These are phyloP conservation scores for Uncinocarpus reesii DNA, from an alignment of 2,329 filamentous ascomycete genomes.

Conservation along the genomic window DNA sequence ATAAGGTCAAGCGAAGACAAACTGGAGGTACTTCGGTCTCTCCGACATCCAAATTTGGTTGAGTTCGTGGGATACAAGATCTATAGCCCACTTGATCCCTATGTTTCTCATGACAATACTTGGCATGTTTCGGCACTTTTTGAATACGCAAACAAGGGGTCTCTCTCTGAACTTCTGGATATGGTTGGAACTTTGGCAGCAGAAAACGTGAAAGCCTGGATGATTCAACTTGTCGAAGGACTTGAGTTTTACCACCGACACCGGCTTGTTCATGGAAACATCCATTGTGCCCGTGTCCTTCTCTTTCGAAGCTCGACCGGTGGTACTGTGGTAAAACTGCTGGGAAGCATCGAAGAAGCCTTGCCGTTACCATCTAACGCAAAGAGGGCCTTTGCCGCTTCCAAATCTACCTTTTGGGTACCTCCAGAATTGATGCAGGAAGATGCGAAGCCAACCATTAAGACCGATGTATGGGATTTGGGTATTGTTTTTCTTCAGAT, in stretches of 20 bases:
- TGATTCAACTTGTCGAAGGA: slow-evolving; percentile 81
- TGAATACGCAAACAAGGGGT: slow-evolving; percentile 70
- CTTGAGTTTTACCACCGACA: slow-evolving; percentile 78
- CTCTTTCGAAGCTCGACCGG: slow-evolving; percentile 60
- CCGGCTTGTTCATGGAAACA: slow-evolving; percentile 71
- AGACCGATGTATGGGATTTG: slow-evolving; percentile 92
- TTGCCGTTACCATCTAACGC: slow-evolving; percentile 40
- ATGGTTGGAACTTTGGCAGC: slow-evolving; percentile 64
- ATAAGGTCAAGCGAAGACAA: slow-evolving; percentile 66
- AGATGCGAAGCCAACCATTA: slow-evolving; percentile 48
- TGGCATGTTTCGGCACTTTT: slow-evolving; percentile 70
- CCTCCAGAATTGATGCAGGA: slow-evolving; percentile 64
- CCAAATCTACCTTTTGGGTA: slow-evolving; percentile 72
- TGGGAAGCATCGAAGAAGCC: slow-evolving; percentile 41
- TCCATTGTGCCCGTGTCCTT: slow-evolving; percentile 71
- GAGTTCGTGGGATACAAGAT: slow-evolving; percentile 78
- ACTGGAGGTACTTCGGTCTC: slow-evolving; percentile 62
- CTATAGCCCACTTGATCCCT: slow-evolving; percentile 39
- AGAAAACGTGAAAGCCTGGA: slow-evolving; percentile 73
- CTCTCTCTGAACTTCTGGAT: slow-evolving; percentile 70
- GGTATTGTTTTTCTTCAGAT: slow-evolving; percentile 88
- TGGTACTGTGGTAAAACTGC: slow-evolving; percentile 53
- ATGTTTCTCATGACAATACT: slow-evolving; percentile 32
- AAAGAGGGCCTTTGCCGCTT: slow-evolving; percentile 39
- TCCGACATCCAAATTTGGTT: slow-evolving; percentile 67